Evolutionary conservation across 805 yeast species (phyloP).

Genomic region (Ogataea nakhonphanomensis): DNA sequence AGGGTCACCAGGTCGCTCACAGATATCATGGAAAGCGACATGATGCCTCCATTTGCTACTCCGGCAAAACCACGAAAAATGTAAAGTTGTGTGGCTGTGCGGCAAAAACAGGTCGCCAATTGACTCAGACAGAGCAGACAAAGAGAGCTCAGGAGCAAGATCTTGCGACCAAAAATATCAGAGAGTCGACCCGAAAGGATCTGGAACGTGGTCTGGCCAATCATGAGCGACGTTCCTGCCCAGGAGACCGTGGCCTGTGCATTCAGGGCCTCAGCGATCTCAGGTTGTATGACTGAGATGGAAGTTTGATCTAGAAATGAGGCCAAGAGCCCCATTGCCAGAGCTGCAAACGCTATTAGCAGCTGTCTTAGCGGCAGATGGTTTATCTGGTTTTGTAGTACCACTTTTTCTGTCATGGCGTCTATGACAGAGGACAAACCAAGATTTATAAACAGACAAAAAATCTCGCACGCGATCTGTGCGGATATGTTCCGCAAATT

Average conservation of each 20-base stretch:
- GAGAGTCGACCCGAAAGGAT: slow-evolving; percentile 51
- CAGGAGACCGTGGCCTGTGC: slow-evolving; percentile 47
- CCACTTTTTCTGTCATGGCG: background rate
- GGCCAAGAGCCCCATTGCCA: slow-evolving; percentile 39
- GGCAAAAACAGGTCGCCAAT: slow-evolving; percentile 50
- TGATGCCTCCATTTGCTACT: slow-evolving; percentile 53
- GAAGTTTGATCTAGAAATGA: slow-evolving; percentile 50
- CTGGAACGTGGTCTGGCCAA: slow-evolving; percentile 51
- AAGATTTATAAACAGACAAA: too few relatives aligned
- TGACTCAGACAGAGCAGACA: slow-evolving; percentile 41
- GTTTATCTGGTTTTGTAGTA: slow-evolving; percentile 38
- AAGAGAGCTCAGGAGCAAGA: slow-evolving; percentile 39
- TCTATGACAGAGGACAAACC: background rate
- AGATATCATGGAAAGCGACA: slow-evolving; percentile 49
- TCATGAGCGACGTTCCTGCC: slow-evolving; percentile 54
- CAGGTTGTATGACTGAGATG: slow-evolving; percentile 45
- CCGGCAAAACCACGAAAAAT: slow-evolving; percentile 55
- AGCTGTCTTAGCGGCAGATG: slow-evolving; percentile 38
- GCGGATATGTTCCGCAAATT: slow-evolving; percentile 7
- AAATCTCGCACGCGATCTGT: slow-evolving; percentile 1
- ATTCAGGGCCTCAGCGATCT: slow-evolving; percentile 45
- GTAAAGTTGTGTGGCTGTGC: slow-evolving; percentile 45
- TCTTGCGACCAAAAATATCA: slow-evolving; percentile 53
- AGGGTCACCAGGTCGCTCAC: slow-evolving; percentile 53
- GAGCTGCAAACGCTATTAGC: slow-evolving; percentile 35